phyloP scores from a whole-genome alignment of 163 green algal species.

The Prototheca cutis region DNA sequence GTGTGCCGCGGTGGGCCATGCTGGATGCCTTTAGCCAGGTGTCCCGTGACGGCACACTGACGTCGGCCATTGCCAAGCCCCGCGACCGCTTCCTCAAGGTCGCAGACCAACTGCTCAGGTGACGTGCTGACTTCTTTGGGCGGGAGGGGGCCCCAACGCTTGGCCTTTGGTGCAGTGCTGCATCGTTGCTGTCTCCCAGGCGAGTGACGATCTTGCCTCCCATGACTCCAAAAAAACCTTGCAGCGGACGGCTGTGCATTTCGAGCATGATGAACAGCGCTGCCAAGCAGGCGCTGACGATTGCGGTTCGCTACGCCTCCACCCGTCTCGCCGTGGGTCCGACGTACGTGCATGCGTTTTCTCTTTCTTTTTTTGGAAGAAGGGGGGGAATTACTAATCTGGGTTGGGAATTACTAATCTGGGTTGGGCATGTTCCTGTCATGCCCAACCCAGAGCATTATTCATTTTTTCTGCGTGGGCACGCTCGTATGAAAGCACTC shows the following conservation, averaged over 20 bases:
- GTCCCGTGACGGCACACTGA: constrained; percentile 47
- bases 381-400: no score
- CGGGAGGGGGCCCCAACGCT: background rate
- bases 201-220: no score
- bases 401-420: no score
- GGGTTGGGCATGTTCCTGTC: no score
- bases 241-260: constrained; percentile 69
- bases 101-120: constrained; percentile 56
- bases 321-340: constrained; percentile 77
- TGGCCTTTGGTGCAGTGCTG: no score
- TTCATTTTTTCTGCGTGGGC: no score
- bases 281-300: constrained; percentile 51
- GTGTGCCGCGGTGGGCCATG: constrained; percentile 65
- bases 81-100: constrained; percentile 65
- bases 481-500: no score
- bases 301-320: constrained; percentile 65
- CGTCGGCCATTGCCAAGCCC: constrained; percentile 35
- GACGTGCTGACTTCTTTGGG: background rate
- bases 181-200: no score
- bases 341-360: no score
- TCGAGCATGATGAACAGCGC: constrained; percentile 34
- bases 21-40: constrained; percentile 71
- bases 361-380: no score
- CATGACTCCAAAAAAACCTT: no score
- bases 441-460: no score